phyloP scores from a whole-genome alignment of 805 yeast genomes.

The Candida maris region DNA sequence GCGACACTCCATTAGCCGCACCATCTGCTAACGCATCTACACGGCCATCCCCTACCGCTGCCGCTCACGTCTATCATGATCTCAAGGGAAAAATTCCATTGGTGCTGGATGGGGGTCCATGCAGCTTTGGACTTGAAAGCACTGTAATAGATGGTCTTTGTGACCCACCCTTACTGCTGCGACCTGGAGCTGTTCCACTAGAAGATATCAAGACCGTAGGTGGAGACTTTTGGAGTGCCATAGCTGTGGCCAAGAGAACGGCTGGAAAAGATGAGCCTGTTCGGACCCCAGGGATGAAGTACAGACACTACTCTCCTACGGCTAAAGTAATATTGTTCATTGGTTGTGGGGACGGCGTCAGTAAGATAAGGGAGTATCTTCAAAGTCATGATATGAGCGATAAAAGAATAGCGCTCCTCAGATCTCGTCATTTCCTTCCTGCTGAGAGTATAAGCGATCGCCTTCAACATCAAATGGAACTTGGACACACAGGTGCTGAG shows the following conservation, averaged over 20 bases:
- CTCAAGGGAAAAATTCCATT: slow-evolving; percentile 74
- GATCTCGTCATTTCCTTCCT: slow-evolving; percentile 35
- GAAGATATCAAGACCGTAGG: slow-evolving; percentile 69
- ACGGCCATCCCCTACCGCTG: slow-evolving; percentile 87
- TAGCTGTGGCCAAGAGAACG: slow-evolving; percentile 59
- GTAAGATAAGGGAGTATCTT: slow-evolving; percentile 11
- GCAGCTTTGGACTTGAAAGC: slow-evolving; percentile 87
- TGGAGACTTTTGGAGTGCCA: slow-evolving; percentile 63
- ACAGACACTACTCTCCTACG: slow-evolving; percentile 88
- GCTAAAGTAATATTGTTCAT: slow-evolving; percentile 73
- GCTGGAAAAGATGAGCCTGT: slow-evolving; percentile 67
- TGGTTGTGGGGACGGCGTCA: slow-evolving; percentile 43
- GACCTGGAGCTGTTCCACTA: slow-evolving; percentile 91
- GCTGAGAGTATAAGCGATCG: slow-evolving; percentile 15
- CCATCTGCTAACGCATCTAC: slow-evolving; percentile 98
- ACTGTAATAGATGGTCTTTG: slow-evolving; percentile 91
- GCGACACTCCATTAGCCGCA: slow-evolving; percentile 92
- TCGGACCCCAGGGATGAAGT: slow-evolving; percentile 97
- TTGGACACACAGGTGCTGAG: slow-evolving; percentile 50
- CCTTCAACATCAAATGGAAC: slow-evolving; percentile 29
- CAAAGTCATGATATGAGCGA: slow-evolving; percentile 9
- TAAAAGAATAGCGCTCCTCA: slow-evolving; percentile 50
- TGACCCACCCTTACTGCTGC: slow-evolving; percentile 76
- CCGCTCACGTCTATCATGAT: slow-evolving; percentile 81
- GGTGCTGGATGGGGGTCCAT: slow-evolving; percentile 87